Evolutionary conservation across 1,139 yeast species (phyloP).

Genomic region (Arxiozyma bovina): DNA sequence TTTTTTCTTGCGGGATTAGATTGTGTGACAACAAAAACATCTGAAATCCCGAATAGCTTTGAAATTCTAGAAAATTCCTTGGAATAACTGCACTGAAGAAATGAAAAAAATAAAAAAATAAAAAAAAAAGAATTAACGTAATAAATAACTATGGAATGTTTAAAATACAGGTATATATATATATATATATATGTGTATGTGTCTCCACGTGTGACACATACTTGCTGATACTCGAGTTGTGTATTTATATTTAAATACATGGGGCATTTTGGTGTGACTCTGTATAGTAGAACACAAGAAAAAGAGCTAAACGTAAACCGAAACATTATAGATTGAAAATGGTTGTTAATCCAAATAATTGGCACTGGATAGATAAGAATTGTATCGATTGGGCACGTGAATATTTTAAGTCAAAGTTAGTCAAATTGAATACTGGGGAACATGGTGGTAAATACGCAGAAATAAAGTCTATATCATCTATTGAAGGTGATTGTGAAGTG

Average conservation of each 20-base stretch:
- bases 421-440: conserved; percentile 39
- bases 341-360: conserved; percentile 71
- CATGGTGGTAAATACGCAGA: conserved; percentile 33
- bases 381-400: conserved; percentile 84
- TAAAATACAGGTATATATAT: background rate
- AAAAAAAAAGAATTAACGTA: background rate
- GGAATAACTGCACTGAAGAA: background rate
- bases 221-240: too few relatives aligned
- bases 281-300: background rate
- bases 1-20: background rate
- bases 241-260: too few relatives aligned
- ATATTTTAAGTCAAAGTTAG: conserved; percentile 57
- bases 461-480: conserved; percentile 50
- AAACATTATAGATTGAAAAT: conserved; percentile 27
- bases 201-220: background rate
- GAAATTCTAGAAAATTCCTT: conserved; percentile 2
- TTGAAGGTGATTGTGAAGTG: conserved; percentile 95
- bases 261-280: background rate
- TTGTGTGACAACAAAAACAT: background rate
- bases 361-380: conserved; percentile 99
- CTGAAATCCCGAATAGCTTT: background rate
- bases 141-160: background rate
- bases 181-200: background rate
- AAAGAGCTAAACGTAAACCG: background rate
- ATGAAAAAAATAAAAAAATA: background rate